Base-by-base conservation (phyloP, 2,329 filamentous ascomycete genomes). In the Calonectria montana region DNA sequence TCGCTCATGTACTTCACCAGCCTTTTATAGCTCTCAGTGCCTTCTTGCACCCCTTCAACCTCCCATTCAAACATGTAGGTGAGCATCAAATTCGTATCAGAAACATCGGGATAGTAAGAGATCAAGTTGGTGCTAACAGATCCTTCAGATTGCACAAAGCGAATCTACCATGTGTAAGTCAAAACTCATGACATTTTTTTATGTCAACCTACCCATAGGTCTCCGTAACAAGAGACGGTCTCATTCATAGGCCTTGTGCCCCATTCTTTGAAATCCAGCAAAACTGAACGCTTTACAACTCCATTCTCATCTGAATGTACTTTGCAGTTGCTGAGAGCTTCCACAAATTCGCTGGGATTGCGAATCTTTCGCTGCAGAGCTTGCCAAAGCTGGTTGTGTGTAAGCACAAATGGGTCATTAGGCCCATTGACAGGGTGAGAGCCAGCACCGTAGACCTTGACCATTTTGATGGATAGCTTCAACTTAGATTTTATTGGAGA, bases 91-190 rank as follows among this genome's bases (percentile, higher is more conserved):
- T 23, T 50, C 9, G 47, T 50, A 12, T 50, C 47, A 29, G 47
- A 50, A 23, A 50, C 47, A 6, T 39, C 25, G 18, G 35, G 25
- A 15, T 29, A 21, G 37, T 59, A 67, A 18, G 50, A 67, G 48
- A 67, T 37, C 10, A 67, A 21, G 50, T 67, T 67, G 15, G 65
- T 41, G 39, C 39, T 41, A n/a, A n/a, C 18, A n/a, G 39, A n/a
- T 18, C 39, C 39, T 41, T 41, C 39, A 18, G 39, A 41, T 41
- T 41, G 39, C 12, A 41, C 15, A 18, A 41, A 41, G 39, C 39
- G 39, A 41, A 41, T 41, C 39, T 41, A n/a, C 39, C 4, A 41
- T 18, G 7, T n/a, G 15, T n/a, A 41, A 41, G 18, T 15, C 18
- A 6, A 41, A 10, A n/a, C 39, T 3, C 18, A 18, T 18, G 6